Evolutionary conservation across 2,329 filamentous ascomycete genomes (phyloP).

Genomic region (Aschersonia sp.): DNA sequence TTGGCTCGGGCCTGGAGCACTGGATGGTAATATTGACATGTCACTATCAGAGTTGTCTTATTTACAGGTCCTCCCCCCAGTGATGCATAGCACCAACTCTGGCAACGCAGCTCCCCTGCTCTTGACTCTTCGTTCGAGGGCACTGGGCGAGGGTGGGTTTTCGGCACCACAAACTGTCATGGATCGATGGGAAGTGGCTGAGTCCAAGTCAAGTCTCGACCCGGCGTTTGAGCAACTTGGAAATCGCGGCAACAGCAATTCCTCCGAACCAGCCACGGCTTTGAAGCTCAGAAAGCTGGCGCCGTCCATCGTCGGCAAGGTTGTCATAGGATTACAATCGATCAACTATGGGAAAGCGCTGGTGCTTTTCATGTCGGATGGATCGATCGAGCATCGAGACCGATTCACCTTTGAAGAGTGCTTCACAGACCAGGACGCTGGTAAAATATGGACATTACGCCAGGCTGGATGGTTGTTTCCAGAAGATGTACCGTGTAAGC

Average conservation of each 20-base stretch:
- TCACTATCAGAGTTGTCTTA: slow-evolving; percentile 54
- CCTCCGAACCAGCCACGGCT: slow-evolving; percentile 16
- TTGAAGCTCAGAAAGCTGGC: slow-evolving; percentile 47
- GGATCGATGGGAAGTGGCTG: slow-evolving; percentile 70
- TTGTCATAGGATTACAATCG: slow-evolving; percentile 53
- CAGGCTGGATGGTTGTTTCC: slow-evolving; percentile 68
- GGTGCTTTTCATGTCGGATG: slow-evolving; percentile 64
- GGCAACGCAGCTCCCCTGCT: slow-evolving; percentile 46
- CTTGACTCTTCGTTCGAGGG: slow-evolving; percentile 56
- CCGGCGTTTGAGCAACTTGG: slow-evolving; percentile 65
- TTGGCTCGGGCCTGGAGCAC: slow-evolving; percentile 36
- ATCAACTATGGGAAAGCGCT: slow-evolving; percentile 59
- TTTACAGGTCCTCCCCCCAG: slow-evolving; percentile 57
- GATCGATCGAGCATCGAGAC: slow-evolving; percentile 68
- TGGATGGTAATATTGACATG: slow-evolving; percentile 28
- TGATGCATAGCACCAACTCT: slow-evolving; percentile 44
- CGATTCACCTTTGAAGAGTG: slow-evolving; percentile 58
- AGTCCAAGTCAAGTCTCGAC: slow-evolving; percentile 53
- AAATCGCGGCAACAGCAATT: slow-evolving; percentile 39
- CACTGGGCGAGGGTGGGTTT: slow-evolving; percentile 37
- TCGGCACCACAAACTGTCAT: slow-evolving; percentile 60
- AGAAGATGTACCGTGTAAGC: slow-evolving; percentile 50
- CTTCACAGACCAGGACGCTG: slow-evolving; percentile 47
- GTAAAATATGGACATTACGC: slow-evolving; percentile 53
- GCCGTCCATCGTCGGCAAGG: slow-evolving; percentile 56